Base-by-base conservation (phyloP, 1,139 yeast genomes). In the Sugiyamaella paludigena region DNA sequence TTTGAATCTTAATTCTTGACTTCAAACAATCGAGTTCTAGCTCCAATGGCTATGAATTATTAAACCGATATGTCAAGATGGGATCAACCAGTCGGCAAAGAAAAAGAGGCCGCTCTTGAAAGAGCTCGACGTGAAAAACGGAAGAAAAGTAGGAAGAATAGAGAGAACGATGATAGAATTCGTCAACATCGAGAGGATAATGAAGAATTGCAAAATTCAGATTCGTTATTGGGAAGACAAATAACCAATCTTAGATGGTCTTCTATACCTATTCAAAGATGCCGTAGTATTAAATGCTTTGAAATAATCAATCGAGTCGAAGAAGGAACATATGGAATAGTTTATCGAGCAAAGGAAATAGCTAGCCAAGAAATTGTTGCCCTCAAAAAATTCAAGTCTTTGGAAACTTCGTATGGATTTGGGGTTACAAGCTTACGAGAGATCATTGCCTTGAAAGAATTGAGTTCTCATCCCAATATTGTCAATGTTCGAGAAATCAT, bases 391-490 rank as follows among this genome's bases (percentile, higher is more conserved):
- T 67, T 83, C 43, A 66, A 85, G 52, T 66, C 80, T 54, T 65
- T 75, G 7, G 84, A 79, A 57, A 66, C 79, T 36, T 83, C 49
- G 9, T 46, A 80, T 55, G 87, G 87, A 9, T 85, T 88, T 62
- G 95, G 96, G 0, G 79, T 88, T 3, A 87, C 96, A 0, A 92
- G 95, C 13, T 78, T 87, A 69, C 73, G 96, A 55, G 96, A 89
- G 63, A 85, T 87, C 45, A 77, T 83, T 8, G 83, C 86, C 8
- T 71, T 88, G 63, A 81, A 81, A 62, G 75, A 73, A 52, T 66
- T 87, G 42, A 68, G 72, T 42, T n/a, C 11, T 15, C 85, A 86
- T 61, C 68, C 72, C 29, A 83, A 88, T 64, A 77, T 88, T 24
- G 72, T 89, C 16, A 81, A 78, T 52, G 73, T 88, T 36, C 62